Evolutionary conservation across 805 yeast genomes (phyloP).

Genomic region (Ogataea saltuana): DNA sequence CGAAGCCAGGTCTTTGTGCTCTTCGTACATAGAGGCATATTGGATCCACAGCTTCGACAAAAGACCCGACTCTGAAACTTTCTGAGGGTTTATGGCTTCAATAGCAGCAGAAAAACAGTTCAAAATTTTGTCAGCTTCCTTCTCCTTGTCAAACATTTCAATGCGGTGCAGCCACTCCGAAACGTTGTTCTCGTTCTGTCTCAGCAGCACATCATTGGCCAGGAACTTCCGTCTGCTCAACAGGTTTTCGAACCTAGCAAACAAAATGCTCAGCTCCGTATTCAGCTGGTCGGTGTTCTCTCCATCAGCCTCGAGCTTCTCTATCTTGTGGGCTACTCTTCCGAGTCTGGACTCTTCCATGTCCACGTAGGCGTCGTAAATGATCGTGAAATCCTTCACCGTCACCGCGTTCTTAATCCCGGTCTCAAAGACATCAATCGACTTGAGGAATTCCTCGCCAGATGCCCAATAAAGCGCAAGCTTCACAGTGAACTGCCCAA

Average conservation of each 20-base stretch:
- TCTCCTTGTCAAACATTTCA: slow-evolving; percentile 41
- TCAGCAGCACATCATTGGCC: slow-evolving; percentile 64
- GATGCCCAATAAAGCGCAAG: slow-evolving; percentile 50
- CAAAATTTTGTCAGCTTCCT: slow-evolving; percentile 45
- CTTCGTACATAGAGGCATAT: slow-evolving; percentile 66
- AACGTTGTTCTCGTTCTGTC: slow-evolving; percentile 62
- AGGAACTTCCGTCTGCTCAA: slow-evolving; percentile 57
- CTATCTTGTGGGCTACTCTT: slow-evolving; percentile 29
- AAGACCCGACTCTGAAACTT: slow-evolving; percentile 40
- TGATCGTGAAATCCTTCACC: slow-evolving; percentile 58
- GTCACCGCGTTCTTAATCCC: slow-evolving; percentile 50
- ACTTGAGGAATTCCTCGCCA: slow-evolving; percentile 38
- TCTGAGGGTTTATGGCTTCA: slow-evolving; percentile 60
- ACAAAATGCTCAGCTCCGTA: slow-evolving; percentile 42
- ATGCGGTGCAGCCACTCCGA: slow-evolving; percentile 70
- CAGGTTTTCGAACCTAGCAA: slow-evolving; percentile 53
- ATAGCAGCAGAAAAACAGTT: slow-evolving; percentile 67
- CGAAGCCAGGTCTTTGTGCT: slow-evolving; percentile 51
- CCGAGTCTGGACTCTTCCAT: slow-evolving; percentile 55
- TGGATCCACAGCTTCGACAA: slow-evolving; percentile 67
- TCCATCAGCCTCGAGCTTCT: slow-evolving; percentile 21
- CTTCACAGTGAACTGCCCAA: slow-evolving; percentile 47
- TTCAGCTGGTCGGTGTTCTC: slow-evolving; percentile 22
- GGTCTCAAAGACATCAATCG: slow-evolving; percentile 46
- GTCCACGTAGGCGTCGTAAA: slow-evolving; percentile 64